Base-by-base conservation (phyloP, 2,329 filamentous ascomycete genomes). In the Aureobasidium pullulans region DNA sequence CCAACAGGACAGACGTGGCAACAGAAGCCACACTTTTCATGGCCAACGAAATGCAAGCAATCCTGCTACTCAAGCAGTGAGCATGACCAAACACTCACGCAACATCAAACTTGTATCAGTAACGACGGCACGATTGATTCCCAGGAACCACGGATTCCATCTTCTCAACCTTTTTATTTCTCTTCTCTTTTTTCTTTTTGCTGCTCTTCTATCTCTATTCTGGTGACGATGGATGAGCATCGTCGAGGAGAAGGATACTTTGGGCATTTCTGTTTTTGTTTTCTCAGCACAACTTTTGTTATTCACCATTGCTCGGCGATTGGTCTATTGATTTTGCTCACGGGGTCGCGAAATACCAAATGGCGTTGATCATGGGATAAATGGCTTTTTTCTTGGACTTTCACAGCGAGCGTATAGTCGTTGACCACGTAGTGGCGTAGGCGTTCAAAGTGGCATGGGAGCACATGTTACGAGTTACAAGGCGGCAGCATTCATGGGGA, bases 81-180 rank as follows among this genome's bases (percentile, higher is more conserved):
- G n/a, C 40, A 44, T 46, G 52, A 36, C 15, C 52, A 36, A 10
- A 39, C 28, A 13, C 31, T 43, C 39, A 54, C 39, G 50, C 50
- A 56, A 44, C 40, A 56, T 37, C 34, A 57, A 46, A 37, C 39
- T 46, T 57, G 52, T 46, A 57, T 57, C 52, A 48, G 43, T 57
- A 57, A 57, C 54, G 54, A 57, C 54, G 34, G 42, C 43, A 57
- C 39, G 54, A 57, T 57, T 57, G 32, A 57, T 57, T 57, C 54
- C 53, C 54, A 31, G 23, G 42, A 34, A 60, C 50, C 57, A 57
- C 59, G 44, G 58, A 37, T 57, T 28, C 39, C 42, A 31, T 31
- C 32, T 37, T 37, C 52, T 32, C 29, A 16, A 32, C 29, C 29
- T 32, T 16, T 56, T 46, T 13, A n/a, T 46, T 42, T 40, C 15